Percentiles rank a stretch among this genome's conserved stretches.
Evolutionary conservation across 768 basidiomycete species (phyloP).

Genomic region (Boletus bicolor): DNA sequence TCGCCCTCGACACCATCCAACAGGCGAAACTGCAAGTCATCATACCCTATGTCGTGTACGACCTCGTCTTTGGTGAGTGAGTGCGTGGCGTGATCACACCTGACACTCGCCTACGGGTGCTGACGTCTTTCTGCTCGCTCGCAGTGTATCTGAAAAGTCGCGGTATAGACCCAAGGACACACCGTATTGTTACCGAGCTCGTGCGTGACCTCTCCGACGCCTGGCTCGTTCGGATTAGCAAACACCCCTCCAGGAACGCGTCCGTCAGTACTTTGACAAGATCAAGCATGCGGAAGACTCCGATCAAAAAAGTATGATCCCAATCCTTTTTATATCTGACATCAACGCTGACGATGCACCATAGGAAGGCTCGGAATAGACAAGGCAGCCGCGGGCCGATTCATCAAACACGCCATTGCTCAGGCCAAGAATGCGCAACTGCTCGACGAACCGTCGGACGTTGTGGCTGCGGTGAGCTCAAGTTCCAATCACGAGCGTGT

Average conservation of each 20-base stretch:
- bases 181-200: slow-evolving; percentile 68
- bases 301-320: slow-evolving; percentile 39
- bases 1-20: slow-evolving; percentile 66
- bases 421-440: slow-evolving; percentile 44
- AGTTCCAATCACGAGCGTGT: slow-evolving; percentile 29
- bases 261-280: slow-evolving; percentile 80
- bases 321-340: neutral
- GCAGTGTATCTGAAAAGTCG: slow-evolving; percentile 78
- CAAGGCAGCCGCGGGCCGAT: slow-evolving; percentile 74
- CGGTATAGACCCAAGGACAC: slow-evolving; percentile 76
- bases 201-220: slow-evolving; percentile 14
- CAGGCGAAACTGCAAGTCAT: slow-evolving; percentile 79
- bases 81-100: neutral
- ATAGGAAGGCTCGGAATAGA: slow-evolving; percentile 54
- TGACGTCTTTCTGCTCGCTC: neutral
- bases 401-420: slow-evolving; percentile 80
- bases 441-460: slow-evolving; percentile 32
- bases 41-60: slow-evolving; percentile 80
- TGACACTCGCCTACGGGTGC: neutral
- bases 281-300: slow-evolving; percentile 73
- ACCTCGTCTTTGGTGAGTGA: slow-evolving; percentile 79
- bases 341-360: neutral
- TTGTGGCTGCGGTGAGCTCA: slow-evolving; percentile 5
- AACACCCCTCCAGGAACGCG: slow-evolving; percentile 51
- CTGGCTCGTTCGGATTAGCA: neutral